Evolutionary conservation across 2,329 filamentous ascomycete species (phyloP).

Genomic region (Daldinia sp.): DNA sequence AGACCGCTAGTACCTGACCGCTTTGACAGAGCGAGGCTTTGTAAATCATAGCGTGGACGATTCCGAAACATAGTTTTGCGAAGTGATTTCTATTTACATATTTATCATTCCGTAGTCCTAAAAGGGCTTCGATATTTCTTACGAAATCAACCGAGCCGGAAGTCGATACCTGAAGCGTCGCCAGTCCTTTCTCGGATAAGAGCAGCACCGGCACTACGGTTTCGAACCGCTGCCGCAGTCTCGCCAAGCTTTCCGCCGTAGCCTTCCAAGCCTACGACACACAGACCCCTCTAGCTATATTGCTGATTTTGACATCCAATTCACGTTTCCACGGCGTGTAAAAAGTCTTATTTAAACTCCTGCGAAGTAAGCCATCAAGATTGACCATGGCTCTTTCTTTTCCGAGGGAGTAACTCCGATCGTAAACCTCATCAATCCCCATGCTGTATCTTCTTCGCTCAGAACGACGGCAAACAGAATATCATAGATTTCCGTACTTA

Average conservation of each 20-base stretch:
- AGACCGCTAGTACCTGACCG: slow-evolving; percentile 24
- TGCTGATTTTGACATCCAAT: slow-evolving; percentile 52
- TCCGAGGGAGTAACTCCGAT: neutral
- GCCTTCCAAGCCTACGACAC: slow-evolving; percentile 57
- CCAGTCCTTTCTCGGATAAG: slow-evolving; percentile 14
- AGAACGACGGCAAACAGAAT: neutral
- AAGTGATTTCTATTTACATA: neutral
- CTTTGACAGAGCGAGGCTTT: slow-evolving; percentile 23
- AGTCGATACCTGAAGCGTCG: neutral
- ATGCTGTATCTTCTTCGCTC: neutral
- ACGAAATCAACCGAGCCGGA: slow-evolving; percentile 6
- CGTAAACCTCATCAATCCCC: neutral
- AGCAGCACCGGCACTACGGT: slow-evolving; percentile 27
- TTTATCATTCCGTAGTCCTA: slow-evolving; percentile 1
- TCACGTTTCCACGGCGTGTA: slow-evolving; percentile 51
- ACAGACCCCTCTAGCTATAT: slow-evolving; percentile 53
- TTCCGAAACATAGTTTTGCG: slow-evolving; percentile 12
- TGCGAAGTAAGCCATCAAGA: slow-evolving; percentile 59
- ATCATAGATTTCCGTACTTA: neutral
- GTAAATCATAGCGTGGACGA: slow-evolving; percentile 12
- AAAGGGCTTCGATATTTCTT: neutral
- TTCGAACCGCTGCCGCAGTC: slow-evolving; percentile 31
- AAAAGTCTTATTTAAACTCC: slow-evolving; percentile 47
- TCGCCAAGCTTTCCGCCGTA: slow-evolving; percentile 44
- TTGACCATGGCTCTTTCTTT: slow-evolving; percentile 77